Percentiles rank a stretch among this genome's conserved stretches.
phyloP scores from a whole-genome alignment of 2,329 filamentous ascomycete species.

The Fulvia fulva region DNA sequence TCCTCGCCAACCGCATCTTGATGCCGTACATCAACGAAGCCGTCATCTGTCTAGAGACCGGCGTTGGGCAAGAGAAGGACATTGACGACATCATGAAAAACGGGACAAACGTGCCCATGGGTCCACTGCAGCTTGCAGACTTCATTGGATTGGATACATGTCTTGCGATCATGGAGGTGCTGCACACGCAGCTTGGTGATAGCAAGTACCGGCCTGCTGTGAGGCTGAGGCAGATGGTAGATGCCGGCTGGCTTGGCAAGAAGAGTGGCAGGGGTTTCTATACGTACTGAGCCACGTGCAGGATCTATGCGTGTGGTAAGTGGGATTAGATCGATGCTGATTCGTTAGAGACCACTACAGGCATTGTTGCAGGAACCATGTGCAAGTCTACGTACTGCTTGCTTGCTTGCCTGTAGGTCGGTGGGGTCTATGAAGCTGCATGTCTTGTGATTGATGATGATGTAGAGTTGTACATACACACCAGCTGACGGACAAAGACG shows the following conservation, averaged over 20 bases:
- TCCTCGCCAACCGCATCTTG: conserved; percentile 91
- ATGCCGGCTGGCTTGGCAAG: conserved; percentile 96
- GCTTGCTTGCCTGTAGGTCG: neutral
- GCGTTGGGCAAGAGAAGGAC: conserved; percentile 80
- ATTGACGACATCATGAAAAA: conserved; percentile 99
- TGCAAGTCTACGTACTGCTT: neutral
- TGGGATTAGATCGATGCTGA: conserved; percentile 2
- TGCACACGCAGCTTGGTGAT: conserved; percentile 87
- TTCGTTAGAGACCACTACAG: neutral
- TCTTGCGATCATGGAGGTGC: conserved; percentile 91
- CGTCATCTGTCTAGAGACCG: conserved; percentile 90
- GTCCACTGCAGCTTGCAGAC: conserved; percentile 85
- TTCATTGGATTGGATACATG: conserved; percentile 98
- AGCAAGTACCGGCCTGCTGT: conserved; percentile 92
- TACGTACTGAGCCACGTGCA: conserved; percentile 58
- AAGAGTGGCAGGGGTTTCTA: conserved; percentile 97
- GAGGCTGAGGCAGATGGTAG: conserved; percentile 88
- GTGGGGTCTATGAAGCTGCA: neutral
- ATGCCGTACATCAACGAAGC: conserved; percentile 99
- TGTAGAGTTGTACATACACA: neutral
- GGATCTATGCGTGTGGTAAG: neutral
- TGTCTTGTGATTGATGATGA: neutral
- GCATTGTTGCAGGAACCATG: neutral
- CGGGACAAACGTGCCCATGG: conserved; percentile 97
- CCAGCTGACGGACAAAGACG: neutral